Evolutionary conservation across 2,329 filamentous ascomycete genomes (phyloP).

Genomic region (Fusarium sp.): DNA sequence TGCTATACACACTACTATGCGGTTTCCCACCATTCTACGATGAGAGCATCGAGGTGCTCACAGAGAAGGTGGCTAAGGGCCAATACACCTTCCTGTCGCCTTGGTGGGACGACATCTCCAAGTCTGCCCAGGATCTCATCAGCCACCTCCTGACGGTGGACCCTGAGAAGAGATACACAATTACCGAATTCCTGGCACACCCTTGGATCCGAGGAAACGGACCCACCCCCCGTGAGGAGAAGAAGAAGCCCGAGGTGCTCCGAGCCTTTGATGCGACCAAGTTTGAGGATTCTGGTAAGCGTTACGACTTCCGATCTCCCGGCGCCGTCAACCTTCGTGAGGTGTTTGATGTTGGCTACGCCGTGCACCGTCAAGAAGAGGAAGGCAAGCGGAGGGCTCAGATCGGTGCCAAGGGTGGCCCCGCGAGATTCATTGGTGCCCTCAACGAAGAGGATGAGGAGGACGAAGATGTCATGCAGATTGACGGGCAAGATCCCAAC

Average conservation of each 20-base stretch:
- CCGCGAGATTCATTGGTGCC: slow-evolving; percentile 65
- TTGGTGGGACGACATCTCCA: slow-evolving; percentile 99
- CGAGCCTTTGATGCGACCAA: slow-evolving; percentile 69
- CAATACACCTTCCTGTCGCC: slow-evolving; percentile 98
- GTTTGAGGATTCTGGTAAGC: slow-evolving; percentile 70
- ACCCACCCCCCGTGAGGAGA: slow-evolving; percentile 69
- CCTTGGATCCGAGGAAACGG: slow-evolving; percentile 86
- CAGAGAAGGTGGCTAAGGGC: slow-evolving; percentile 95
- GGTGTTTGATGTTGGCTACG: slow-evolving; percentile 98
- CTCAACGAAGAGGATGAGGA: slow-evolving; percentile 75
- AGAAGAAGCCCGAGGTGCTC: slow-evolving; percentile 62
- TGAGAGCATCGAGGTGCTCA: slow-evolving; percentile 95
- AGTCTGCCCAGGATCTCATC: slow-evolving; percentile 92
- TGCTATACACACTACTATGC: slow-evolving; percentile 95
- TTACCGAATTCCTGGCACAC: slow-evolving; percentile 91
- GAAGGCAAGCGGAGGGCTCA: slow-evolving; percentile 93
- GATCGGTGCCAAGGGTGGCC: slow-evolving; percentile 77
- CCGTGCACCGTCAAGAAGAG: slow-evolving; percentile 95
- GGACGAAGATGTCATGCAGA: slow-evolving; percentile 63
- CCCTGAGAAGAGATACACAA: slow-evolving; percentile 93
- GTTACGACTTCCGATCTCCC: slow-evolving; percentile 93
- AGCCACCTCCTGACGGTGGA: slow-evolving; percentile 94
- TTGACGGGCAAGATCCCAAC: slow-evolving; percentile 67
- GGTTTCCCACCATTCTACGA: slow-evolving; percentile 99
- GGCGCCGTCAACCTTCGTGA: slow-evolving; percentile 95